These are phyloP conservation scores for Sclerotiophoma versabilis DNA, from an alignment of 2,329 filamentous ascomycete genomes.

Conservation along the genomic window DNA sequence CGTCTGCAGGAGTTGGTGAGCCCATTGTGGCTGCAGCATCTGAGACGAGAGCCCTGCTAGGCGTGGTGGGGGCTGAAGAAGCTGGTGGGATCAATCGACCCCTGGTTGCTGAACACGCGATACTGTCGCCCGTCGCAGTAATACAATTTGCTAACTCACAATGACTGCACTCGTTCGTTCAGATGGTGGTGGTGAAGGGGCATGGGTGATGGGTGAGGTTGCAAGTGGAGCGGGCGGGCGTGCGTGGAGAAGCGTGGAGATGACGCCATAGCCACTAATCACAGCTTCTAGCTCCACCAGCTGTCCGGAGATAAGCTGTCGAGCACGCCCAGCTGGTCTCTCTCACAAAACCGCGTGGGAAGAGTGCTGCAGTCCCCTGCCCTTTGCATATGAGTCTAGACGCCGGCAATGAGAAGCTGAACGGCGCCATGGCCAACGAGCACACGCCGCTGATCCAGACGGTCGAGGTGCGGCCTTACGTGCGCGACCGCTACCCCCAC, in stretches of 20 bases:
- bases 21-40: not conserved
- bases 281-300: conserved; percentile 10
- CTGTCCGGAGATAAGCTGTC: conserved; percentile 12
- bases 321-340: not conserved
- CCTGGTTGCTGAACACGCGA: too few species aligned
- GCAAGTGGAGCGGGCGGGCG: conserved; percentile 1
- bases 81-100: too few species aligned
- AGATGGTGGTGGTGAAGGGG: not conserved
- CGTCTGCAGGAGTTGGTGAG: not conserved
- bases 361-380: not conserved
- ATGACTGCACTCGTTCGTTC: too few species aligned
- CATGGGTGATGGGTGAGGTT: not conserved
- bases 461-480: conserved; percentile 61
- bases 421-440: conserved; percentile 59
- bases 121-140: too few species aligned
- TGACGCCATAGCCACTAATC: conserved; percentile 12
- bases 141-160: too few species aligned
- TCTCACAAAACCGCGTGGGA: not conserved
- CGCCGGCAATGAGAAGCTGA: conserved; percentile 36
- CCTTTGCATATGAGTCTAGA: conserved; percentile 20
- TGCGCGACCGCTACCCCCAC: conserved; percentile 60
- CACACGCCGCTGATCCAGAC: conserved; percentile 72
- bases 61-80: not conserved
- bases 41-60: not conserved
- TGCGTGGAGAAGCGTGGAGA: conserved; percentile 3